phyloP scores from a whole-genome alignment of 139 green algal species.

The Desmodesmus armatus region DNA sequence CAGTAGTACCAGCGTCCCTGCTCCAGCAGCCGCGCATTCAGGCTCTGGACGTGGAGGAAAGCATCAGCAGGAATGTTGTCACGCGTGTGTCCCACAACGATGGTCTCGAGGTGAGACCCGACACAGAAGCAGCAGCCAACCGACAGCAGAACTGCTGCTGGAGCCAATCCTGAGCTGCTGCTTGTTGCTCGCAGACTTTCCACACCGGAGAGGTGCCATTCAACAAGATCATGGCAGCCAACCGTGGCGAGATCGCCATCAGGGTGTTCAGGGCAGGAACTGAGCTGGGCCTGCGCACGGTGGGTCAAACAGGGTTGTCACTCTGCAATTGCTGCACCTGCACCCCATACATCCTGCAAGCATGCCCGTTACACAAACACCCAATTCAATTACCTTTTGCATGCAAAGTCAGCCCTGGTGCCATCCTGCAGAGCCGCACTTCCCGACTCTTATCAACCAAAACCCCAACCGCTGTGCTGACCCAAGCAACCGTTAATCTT shows the following conservation, averaged over 20 bases:
- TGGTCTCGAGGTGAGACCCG: conserved; percentile 15
- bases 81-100: conserved; percentile 32
- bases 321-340: not conserved
- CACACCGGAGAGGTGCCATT: conserved; percentile 67
- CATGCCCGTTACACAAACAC: not conserved
- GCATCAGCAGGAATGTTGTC: conserved; percentile 1
- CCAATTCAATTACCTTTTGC: not conserved
- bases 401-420: not conserved
- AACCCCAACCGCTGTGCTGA: not conserved
- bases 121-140: not conserved
- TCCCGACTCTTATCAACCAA: no score
- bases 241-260: conserved; percentile 98
- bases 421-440: no score
- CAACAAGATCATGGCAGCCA: conserved; percentile 92
- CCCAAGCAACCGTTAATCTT: not conserved
- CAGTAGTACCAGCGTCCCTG: no score
- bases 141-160: not conserved
- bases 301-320: conserved; percentile 40
- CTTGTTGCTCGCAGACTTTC: conserved; percentile 6
- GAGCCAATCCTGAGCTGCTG: conserved; percentile 3
- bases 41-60: no score
- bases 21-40: no score
- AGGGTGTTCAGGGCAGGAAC: conserved; percentile 92
- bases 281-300: conserved; percentile 87
- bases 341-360: not conserved